Conservation (phyloP, 257 asterid species). For the Penstemon eatonii region DNA sequence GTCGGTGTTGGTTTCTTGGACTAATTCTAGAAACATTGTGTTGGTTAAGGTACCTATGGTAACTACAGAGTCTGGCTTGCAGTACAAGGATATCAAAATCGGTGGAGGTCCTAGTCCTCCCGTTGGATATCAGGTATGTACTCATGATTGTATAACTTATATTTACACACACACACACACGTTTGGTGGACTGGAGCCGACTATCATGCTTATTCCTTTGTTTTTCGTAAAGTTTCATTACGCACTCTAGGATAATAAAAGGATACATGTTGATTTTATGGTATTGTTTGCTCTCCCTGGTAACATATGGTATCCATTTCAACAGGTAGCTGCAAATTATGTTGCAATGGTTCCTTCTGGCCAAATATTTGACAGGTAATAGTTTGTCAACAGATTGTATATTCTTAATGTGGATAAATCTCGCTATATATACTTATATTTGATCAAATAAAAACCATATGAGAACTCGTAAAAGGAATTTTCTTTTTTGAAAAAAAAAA, state of each 20-base stretch:
- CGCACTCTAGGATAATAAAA: not conserved
- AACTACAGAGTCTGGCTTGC: slow-evolving; percentile 90
- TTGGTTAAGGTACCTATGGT: slow-evolving; percentile 71
- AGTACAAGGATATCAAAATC: slow-evolving; percentile 88
- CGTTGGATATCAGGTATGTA: slow-evolving; percentile 86
- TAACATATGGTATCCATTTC: slow-evolving; percentile 14
- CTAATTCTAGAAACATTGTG: slow-evolving; percentile 24
- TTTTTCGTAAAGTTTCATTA: not conserved
- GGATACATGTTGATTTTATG: not conserved
- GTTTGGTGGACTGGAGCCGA: not conserved
- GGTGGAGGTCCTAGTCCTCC: slow-evolving; percentile 97
- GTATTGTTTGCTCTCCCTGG: not conserved
- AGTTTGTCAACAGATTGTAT: not conserved
- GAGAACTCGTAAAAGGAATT: not conserved
- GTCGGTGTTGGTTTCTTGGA: not conserved
- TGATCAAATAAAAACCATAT: not conserved
- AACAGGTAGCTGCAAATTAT: slow-evolving; percentile 92
- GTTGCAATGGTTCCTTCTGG: slow-evolving; percentile 99
- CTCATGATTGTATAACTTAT: not conserved
- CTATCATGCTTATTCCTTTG: not conserved
- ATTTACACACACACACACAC: no score
- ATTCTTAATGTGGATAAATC: not conserved
- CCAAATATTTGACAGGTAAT: slow-evolving; percentile 93
- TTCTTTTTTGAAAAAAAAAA: not conserved
- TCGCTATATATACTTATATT: not conserved